These are phyloP conservation scores for Fragaria vesca DNA, from an alignment of 306 rosid genomes.

Conservation along the genomic window DNA sequence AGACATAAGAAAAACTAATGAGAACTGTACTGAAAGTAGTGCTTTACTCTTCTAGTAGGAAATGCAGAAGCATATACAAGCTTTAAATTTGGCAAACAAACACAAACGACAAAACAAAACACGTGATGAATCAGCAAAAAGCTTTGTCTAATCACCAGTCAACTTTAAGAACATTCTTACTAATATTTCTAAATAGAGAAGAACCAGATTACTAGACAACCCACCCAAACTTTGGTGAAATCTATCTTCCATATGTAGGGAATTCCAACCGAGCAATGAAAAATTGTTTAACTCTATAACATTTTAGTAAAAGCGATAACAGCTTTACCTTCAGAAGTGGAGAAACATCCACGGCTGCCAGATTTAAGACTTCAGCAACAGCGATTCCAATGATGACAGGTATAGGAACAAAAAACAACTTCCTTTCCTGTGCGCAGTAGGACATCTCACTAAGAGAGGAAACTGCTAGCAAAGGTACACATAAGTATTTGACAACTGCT, in stretches of 20 bases:
- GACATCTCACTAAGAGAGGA: slow-evolving; percentile 87
- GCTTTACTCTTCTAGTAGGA: slow-evolving; percentile 8
- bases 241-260: neutral
- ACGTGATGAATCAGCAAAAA: neutral
- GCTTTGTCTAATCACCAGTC: neutral
- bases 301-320: slow-evolving; percentile 3
- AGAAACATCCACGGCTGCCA: slow-evolving; percentile 59
- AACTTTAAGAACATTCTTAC: neutral
- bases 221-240: neutral
- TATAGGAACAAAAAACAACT: slow-evolving; percentile 63
- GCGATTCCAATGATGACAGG: slow-evolving; percentile 66
- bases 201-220: slow-evolving; percentile 12
- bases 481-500: slow-evolving; percentile 66
- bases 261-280: neutral
- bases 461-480: slow-evolving; percentile 57
- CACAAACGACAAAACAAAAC: neutral
- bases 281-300: slow-evolving; percentile 13
- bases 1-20: neutral
- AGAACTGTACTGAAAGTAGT: neutral
- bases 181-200: slow-evolving; percentile 18
- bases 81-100: slow-evolving; percentile 3
- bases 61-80: slow-evolving; percentile 8
- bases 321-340: slow-evolving; percentile 66
- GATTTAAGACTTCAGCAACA: slow-evolving; percentile 63
- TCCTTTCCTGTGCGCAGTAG: slow-evolving; percentile 77